phyloP scores from a whole-genome alignment of 1,284 basidiomycete genomes.

The Ceratobasidium sp. region DNA sequence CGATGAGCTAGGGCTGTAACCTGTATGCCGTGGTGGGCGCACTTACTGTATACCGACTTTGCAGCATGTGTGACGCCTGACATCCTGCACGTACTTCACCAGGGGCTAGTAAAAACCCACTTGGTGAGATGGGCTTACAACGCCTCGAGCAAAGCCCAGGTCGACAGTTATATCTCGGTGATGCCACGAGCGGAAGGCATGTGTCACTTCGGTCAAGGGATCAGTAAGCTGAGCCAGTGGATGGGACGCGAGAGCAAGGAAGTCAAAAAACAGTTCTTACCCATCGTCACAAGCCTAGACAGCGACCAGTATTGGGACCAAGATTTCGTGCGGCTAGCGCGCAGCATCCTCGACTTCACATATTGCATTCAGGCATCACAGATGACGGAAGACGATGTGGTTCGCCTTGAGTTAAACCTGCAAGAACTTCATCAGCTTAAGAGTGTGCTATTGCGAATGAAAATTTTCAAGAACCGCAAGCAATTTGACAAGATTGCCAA shows the following conservation, averaged over 20 bases:
- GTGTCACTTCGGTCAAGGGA: conserved; percentile 32
- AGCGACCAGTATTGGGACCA: background rate
- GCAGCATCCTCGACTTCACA: background rate
- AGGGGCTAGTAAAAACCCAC: conserved; percentile 55
- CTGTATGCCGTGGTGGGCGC: background rate
- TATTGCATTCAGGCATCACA: background rate
- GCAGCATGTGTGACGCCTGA: conserved; percentile 53
- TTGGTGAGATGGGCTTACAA: conserved; percentile 48
- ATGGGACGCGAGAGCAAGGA: conserved; percentile 56
- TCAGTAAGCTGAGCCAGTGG: conserved; percentile 52
- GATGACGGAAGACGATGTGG: conserved; percentile 17
- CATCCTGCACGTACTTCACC: conserved; percentile 56
- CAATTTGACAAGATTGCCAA: conserved; percentile 38
- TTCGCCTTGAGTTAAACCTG: conserved; percentile 16
- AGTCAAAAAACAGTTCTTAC: conserved; percentile 53
- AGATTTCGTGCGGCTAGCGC: conserved; percentile 33
- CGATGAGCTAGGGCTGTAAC: background rate
- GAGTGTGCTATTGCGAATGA: background rate
- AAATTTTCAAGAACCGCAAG: background rate
- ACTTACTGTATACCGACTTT: conserved; percentile 52
- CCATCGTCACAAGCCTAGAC: background rate
- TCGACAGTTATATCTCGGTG: conserved; percentile 32
- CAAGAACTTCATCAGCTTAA: conserved; percentile 23
- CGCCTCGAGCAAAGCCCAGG: conserved; percentile 6
- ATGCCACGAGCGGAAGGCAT: conserved; percentile 28